These are phyloP conservation scores for Rhodotorula glutinis DNA, from an alignment of 1,284 basidiomycete genomes.

Conservation along the genomic window DNA sequence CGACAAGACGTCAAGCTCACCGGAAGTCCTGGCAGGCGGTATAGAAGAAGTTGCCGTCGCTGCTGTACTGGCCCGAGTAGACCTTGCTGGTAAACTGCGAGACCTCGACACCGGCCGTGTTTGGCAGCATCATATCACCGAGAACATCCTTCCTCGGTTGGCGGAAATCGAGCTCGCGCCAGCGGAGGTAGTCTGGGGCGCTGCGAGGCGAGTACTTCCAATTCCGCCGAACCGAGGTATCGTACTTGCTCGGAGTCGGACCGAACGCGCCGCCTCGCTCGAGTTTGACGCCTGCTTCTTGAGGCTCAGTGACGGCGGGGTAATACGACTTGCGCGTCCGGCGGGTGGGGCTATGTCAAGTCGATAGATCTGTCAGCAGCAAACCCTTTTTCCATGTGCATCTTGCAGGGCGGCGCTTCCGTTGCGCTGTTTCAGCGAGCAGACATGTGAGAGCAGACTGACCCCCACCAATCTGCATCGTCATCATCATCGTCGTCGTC, in stretches of 20 bases:
- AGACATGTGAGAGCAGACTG: constrained; percentile 8
- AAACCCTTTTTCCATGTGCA: too few relatives aligned
- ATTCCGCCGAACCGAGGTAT: constrained; percentile 11
- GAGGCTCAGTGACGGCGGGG: constrained; percentile 57
- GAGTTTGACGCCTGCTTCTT: constrained; percentile 66
- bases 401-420: too few relatives aligned
- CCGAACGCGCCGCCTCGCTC: constrained; percentile 84
- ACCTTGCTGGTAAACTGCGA: constrained; percentile 75
- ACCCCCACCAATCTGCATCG: constrained; percentile 9
- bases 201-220: constrained; percentile 20
- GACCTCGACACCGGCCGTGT: constrained; percentile 80
- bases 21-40: constrained; percentile 55
- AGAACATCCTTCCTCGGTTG: constrained; percentile 50
- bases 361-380: too few relatives aligned
- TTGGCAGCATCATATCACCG: constrained; percentile 64
- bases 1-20: constrained; percentile 40
- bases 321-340: constrained; percentile 26
- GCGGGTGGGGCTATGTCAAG: constrained; percentile 7
- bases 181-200: constrained; percentile 25
- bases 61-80: constrained; percentile 89
- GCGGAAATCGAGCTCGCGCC: constrained; percentile 40
- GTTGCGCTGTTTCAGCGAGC: background rate
- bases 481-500: constrained; percentile 7
- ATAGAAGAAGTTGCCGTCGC: constrained; percentile 46
- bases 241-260: constrained; percentile 42